Evolutionary conservation across 225 moss, liverwort and hornwort genomes (phyloP), one percentile per base, ranked within the genome.

Genomic region (Asterella californica): DNA sequence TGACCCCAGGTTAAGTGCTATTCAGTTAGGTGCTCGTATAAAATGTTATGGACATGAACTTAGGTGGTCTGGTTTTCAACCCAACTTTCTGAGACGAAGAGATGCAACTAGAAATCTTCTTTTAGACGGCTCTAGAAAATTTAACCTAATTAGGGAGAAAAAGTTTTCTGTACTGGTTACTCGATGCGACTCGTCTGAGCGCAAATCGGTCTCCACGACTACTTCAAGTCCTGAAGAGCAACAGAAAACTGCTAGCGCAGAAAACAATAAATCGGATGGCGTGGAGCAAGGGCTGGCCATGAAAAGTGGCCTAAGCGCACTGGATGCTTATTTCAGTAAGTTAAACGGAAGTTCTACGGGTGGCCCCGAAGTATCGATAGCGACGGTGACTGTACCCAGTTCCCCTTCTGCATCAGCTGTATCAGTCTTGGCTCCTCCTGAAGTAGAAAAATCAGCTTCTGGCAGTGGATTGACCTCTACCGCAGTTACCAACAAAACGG

Each of bases 251-350:
- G 49, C 21, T 32, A 80, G 72, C 12, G 9, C 76, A 15, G 79
- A 74, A 3, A 33, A 55, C 7, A 70, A 59, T 19, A 59, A 0
- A 4, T 30, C 78, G 3, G 82, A 81, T n/a, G 54, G 18, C 32
- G 45, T 34, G 8, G 79, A 62, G 32, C 85, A 90, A 70, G 88
- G 81, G 33, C 74, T 82, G 83, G 87, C 85, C 47, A 85, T 83
- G 47, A 86, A 89, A 76, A 90, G 72, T 73, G 90, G 92, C 74
- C 90, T 96, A 74, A 90, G 72, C 84, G 88, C 96, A 49, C 80
- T 94, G 80, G 90, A 96, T 83, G 87, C 88, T 1, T 93, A 96
- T 80, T 96, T 92, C 83, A 85, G 75, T 81, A 96, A 96, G 82
- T 83, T 93, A 0, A 78, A 78, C 18, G 81, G 70, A 0, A 79